A percentile compares a stretch with the other conserved stretches of the same genome.
These are phyloP conservation scores for Trichoderma semiorbis DNA, from an alignment of 2,329 filamentous ascomycete species.

Conservation along the genomic window DNA sequence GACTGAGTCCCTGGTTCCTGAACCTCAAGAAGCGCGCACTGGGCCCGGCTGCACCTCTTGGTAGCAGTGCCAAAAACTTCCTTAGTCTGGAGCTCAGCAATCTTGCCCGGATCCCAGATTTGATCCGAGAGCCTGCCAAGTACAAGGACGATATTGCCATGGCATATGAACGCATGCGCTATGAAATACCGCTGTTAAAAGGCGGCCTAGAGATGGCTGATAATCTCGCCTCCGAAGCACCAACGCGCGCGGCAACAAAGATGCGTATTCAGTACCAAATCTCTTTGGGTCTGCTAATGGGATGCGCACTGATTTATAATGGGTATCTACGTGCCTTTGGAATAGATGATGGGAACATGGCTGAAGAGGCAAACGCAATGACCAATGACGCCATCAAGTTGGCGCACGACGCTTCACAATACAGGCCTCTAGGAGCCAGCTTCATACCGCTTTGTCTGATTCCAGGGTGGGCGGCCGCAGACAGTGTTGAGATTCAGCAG, in stretches of 20 bases:
- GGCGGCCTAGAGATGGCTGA: neutral
- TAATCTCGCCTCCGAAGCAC: neutral
- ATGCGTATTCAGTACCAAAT: slow-evolving; percentile 7
- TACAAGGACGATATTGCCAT: slow-evolving; percentile 21
- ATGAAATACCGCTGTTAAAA: slow-evolving; percentile 20
- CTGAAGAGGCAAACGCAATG: slow-evolving; percentile 21
- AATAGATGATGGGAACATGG: slow-evolving; percentile 15
- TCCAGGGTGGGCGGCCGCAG: slow-evolving; percentile 26
- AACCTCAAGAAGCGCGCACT: neutral
- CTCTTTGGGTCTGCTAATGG: neutral
- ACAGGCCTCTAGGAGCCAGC: slow-evolving; percentile 29
- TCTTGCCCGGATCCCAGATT: slow-evolving; percentile 22
- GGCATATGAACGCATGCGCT: slow-evolving; percentile 22
- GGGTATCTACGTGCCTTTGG: slow-evolving; percentile 25
- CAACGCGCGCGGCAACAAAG: slow-evolving; percentile 5
- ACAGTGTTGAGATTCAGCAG: slow-evolving; percentile 25
- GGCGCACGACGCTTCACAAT: slow-evolving; percentile 21
- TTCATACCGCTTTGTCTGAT: slow-evolving; percentile 28
- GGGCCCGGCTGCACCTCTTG: neutral
- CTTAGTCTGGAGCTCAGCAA: slow-evolving; percentile 18
- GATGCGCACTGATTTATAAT: slow-evolving; percentile 20
- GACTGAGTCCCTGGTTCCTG: slow-evolving; percentile 25
- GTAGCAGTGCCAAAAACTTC: neutral
- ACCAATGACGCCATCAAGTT: slow-evolving; percentile 26
- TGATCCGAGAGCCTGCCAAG: slow-evolving; percentile 21